phyloP scores from a whole-genome alignment of 2,329 filamentous ascomycete species.

The Hawksworthiomyces lignivorus region DNA sequence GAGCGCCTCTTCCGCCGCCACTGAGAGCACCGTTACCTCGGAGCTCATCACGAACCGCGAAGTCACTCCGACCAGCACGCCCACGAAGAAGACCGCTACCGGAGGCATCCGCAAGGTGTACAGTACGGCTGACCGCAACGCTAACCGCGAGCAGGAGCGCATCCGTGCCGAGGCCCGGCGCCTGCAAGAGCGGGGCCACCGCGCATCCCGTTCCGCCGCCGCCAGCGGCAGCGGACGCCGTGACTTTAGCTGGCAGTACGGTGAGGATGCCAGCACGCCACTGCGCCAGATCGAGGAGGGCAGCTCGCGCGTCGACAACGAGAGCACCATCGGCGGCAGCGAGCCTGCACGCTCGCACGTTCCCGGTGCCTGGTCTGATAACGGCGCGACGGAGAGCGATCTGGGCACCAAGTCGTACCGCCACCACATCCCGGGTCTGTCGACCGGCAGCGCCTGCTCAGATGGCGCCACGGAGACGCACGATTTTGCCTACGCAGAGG shows the following conservation, averaged over 20 bases:
- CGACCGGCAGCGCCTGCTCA: conserved; percentile 21
- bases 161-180: conserved; percentile 49
- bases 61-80: conserved; percentile 47
- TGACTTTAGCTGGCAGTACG: conserved; percentile 48
- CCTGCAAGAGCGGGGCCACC: conserved; percentile 46
- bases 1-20: conserved; percentile 42
- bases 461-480: conserved; percentile 20
- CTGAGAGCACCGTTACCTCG: conserved; percentile 43
- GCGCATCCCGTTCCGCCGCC: conserved; percentile 16
- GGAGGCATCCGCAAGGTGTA: conserved; percentile 55
- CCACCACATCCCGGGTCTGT: conserved; percentile 47
- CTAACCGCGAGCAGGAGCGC: conserved; percentile 43
- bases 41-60: conserved; percentile 54
- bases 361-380: conserved; percentile 26
- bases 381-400: conserved; percentile 31
- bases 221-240: conserved; percentile 25
- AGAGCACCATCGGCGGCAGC: too few species aligned
- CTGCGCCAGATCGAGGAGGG: conserved; percentile 24
- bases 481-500: conserved; percentile 32
- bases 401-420: conserved; percentile 51
- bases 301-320: conserved; percentile 21
- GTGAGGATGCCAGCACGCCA: conserved; percentile 22
- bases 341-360: conserved; percentile 20
- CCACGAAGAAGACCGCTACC: conserved; percentile 31
- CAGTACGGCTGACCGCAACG: conserved; percentile 49